Percentiles rank a stretch among this genome's conserved stretches.
Evolutionary conservation across 2,329 filamentous ascomycete genomes (phyloP).

Genomic region (Lasiodiplodia citricola): DNA sequence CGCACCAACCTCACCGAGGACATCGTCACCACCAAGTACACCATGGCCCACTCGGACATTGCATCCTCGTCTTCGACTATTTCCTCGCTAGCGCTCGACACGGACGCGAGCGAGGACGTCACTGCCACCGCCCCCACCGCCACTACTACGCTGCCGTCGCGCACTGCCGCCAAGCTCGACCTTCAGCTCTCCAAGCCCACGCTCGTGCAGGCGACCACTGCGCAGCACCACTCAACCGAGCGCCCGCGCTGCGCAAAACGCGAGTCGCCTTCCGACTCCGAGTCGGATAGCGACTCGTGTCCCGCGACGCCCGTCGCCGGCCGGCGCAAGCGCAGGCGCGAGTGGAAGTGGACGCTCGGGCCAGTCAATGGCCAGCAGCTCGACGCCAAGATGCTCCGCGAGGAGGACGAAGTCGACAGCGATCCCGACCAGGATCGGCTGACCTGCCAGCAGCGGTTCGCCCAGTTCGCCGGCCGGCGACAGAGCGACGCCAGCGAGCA

Average conservation of each 20-base stretch:
- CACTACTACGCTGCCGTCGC: constrained; percentile 15
- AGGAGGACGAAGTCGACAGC: constrained; percentile 17
- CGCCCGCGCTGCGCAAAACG: constrained; percentile 49
- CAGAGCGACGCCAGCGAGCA: constrained; percentile 22
- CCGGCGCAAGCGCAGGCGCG: constrained; percentile 58
- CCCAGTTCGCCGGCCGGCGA: background rate
- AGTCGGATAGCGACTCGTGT: constrained; percentile 49
- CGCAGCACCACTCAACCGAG: constrained; percentile 14
- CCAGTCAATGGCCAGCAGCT: constrained; percentile 40
- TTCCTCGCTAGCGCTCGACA: constrained; percentile 38
- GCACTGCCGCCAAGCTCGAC: constrained; percentile 18
- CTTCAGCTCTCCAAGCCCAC: background rate
- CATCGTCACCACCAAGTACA: constrained; percentile 62
- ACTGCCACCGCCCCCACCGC: background rate
- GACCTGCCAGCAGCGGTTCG: constrained; percentile 20
- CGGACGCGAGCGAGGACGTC: constrained; percentile 26
- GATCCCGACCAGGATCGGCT: constrained; percentile 17
- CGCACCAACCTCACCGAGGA: constrained; percentile 62
- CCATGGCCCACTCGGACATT: constrained; percentile 62
- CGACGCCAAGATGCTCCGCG: constrained; percentile 4
- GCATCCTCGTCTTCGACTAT: constrained; percentile 46
- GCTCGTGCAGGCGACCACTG: background rate
- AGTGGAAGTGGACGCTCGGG: constrained; percentile 65
- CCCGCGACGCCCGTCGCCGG: constrained; percentile 60
- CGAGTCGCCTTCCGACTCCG: constrained; percentile 48